A percentile compares a stretch with the other conserved stretches of the same genome.
Evolutionary conservation across 176 grass and related monocot species (phyloP).

Genomic region (Raddia guianensis): DNA sequence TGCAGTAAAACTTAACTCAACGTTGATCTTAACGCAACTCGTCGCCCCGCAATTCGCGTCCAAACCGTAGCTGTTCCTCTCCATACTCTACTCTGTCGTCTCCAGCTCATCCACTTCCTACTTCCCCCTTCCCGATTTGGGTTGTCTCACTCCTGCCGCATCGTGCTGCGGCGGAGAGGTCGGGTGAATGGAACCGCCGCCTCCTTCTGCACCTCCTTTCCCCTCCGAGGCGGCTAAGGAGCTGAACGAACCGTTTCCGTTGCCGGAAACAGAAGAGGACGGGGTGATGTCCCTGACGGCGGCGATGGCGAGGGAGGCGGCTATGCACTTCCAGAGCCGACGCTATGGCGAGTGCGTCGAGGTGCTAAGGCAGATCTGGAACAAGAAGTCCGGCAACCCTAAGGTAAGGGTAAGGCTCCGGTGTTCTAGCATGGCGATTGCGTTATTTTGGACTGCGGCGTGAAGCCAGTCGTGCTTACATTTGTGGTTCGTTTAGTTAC

Average conservation of each 20-base stretch:
- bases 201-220: background rate
- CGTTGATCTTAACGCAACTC: too few relatives aligned
- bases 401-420: slow-evolving; percentile 43
- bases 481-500: background rate
- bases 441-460: background rate
- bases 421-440: background rate
- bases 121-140: background rate
- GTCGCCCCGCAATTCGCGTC: background rate
- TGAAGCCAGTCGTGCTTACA: background rate
- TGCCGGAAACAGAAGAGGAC: slow-evolving; percentile 38
- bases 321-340: slow-evolving; percentile 60
- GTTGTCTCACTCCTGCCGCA: background rate
- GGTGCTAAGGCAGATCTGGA: slow-evolving; percentile 52
- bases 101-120: slow-evolving; percentile 16
- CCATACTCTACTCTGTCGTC: background rate
- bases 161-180: slow-evolving; percentile 11
- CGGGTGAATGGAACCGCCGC: slow-evolving; percentile 37
- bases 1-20: too few relatives aligned
- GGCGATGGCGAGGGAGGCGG: slow-evolving; percentile 61
- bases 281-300: slow-evolving; percentile 49
- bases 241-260: slow-evolving; percentile 51
- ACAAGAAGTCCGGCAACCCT: slow-evolving; percentile 60
- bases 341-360: slow-evolving; percentile 58
- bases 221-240: slow-evolving; percentile 4
- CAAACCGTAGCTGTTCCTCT: slow-evolving; percentile 32